Base-by-base conservation (phyloP, 192 early-diverging fungal species). In the Coemansia sp. region DNA sequence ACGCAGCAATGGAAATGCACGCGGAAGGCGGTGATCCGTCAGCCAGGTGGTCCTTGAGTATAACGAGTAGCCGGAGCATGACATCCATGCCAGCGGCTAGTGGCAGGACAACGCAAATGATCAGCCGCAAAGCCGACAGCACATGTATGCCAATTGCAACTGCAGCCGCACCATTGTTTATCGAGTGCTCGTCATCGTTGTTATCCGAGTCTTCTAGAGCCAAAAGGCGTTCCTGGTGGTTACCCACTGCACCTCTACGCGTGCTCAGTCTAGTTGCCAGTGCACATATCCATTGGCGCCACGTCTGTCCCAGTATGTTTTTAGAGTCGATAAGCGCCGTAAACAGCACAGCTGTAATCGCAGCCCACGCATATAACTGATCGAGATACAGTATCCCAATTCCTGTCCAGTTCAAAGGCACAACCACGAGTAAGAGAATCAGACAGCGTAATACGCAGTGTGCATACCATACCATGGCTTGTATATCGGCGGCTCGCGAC, bases 341-440 rank as follows among this genome's bases (percentile, higher is more conserved):
- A 19, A 61, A 60, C 35, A 64, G 29, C 15, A 62, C 65, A 6
- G 72, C 67, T 3, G 24, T 54, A 37, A 80, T 66, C 9, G 72
- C 43, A 1, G 72, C 77, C 61, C 71, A 74, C 11, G 72, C 22
- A 22, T 80, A 80, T 2, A 70, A 14, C 48, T 71, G 60, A 35
- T 80, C 77, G 29, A 72, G 72, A 62, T 80, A 80, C 11, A 80
- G 51, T 14, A 80, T 11, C 6, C 77, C 77, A 1, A 80, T 70
- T 14, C 50, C 62, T 2, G 49, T 41, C 23, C 57, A 48, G 38
- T 71, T 73, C 10, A 80, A 59, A 17, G 77, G 77, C 24, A 73
- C 77, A 4, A 74, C 77, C 14, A 74, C 58, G 10, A 55, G 9
- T 37, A 74, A 54, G 5, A 80, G 68, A 14, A 74, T 58, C 10